Evolutionary conservation across 148 eudicot species (phyloP).

Genomic region (Pouteria glomerata): DNA sequence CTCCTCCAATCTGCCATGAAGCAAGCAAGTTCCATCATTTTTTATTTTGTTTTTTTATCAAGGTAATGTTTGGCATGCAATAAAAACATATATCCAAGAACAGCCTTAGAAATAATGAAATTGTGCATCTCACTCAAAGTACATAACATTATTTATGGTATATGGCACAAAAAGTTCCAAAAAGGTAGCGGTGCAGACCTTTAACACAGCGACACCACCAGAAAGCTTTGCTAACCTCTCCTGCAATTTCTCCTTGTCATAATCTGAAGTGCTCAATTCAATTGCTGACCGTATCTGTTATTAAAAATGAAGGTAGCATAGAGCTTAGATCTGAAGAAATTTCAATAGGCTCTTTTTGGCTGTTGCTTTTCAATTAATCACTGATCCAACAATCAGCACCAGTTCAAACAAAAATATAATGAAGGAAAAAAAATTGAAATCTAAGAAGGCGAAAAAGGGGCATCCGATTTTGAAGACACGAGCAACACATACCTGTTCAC

Average conservation of each 20-base stretch:
- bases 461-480: neutral
- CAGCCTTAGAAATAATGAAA: too few relatives aligned
- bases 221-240: conserved; percentile 92
- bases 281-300: conserved; percentile 64
- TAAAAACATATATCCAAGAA: neutral
- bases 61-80: neutral
- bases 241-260: conserved; percentile 84
- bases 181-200: conserved; percentile 33
- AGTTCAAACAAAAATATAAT: too few relatives aligned
- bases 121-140: too few relatives aligned
- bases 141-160: neutral
- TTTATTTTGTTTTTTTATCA: neutral
- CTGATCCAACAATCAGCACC: too few relatives aligned
- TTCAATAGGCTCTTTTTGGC: too few relatives aligned
- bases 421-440: too few relatives aligned
- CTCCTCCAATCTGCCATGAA: conserved; percentile 74
- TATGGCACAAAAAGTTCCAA: neutral
- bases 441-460: neutral
- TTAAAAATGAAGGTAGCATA: neutral
- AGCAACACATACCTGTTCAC: conserved; percentile 63
- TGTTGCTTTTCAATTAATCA: too few relatives aligned
- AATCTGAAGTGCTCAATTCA: conserved; percentile 70
- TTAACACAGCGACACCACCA: conserved; percentile 92
- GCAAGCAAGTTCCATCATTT: neutral
- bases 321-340: neutral